These are phyloP conservation scores for Monosporozyma solicola DNA, from an alignment of 805 yeast species.

Conservation along the genomic window DNA sequence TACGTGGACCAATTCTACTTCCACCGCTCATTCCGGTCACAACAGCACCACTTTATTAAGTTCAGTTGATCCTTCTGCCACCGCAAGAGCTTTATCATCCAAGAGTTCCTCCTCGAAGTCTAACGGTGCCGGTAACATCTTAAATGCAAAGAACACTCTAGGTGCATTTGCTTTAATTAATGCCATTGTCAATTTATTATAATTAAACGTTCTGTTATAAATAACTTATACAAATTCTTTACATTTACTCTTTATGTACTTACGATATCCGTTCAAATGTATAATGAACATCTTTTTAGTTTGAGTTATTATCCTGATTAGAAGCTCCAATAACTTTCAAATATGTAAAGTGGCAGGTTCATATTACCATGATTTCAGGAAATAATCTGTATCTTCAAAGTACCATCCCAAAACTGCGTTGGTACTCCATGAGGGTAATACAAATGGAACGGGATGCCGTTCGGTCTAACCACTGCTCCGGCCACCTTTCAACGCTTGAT, in stretches of 20 bases:
- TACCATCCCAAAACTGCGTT: too few species aligned
- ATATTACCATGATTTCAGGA: too few species aligned
- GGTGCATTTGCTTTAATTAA: constrained; percentile 1
- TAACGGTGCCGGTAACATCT: constrained; percentile 1
- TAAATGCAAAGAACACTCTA: background rate
- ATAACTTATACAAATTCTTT: background rate
- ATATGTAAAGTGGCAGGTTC: too few species aligned
- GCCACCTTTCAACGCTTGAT: background rate
- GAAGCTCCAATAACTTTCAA: too few species aligned
- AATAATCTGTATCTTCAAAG: too few species aligned
- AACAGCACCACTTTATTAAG: background rate
- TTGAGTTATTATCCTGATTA: too few species aligned
- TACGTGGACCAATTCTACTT: background rate
- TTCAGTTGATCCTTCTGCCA: constrained; percentile 2
- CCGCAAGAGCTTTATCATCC: constrained; percentile 1
- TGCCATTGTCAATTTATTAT: constrained; percentile 1
- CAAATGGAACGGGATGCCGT: too few species aligned
- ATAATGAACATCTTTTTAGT: background rate
- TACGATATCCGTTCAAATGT: background rate
- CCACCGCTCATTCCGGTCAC: background rate
- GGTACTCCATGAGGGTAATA: too few species aligned
- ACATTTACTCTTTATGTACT: background rate
- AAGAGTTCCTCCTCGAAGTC: background rate
- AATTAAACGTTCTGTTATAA: background rate
- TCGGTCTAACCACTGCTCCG: too few species aligned